Base-by-base conservation (phyloP, 495 filamentous ascomycete genomes). In the Pseudevernia furfuracea region DNA sequence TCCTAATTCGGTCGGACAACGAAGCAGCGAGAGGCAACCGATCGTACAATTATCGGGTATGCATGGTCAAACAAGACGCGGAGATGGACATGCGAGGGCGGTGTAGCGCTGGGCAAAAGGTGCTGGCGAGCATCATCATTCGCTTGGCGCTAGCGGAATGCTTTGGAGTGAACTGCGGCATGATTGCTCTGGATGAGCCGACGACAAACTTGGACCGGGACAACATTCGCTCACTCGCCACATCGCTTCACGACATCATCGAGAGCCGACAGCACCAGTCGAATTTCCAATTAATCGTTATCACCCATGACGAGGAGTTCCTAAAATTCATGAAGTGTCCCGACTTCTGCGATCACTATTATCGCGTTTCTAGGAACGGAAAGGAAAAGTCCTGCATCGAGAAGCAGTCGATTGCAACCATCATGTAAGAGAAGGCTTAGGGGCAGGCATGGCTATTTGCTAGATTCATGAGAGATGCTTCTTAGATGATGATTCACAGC, bases 1-100 rank as follows among this genome's bases (percentile, higher is more conserved):
- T 98, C 74, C 81, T 96, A 68, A 97, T 97, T 73, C 85, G 89
- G 48, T 95, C 91, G 49, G 92, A 96, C 76, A 87, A 86, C 68
- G 92, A 94, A 73, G 81, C 81, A 53, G 79, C 79, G 28, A 87
- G 84, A 60, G 87, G 85, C 62, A 94, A 91, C 69, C 85, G 89
- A 60, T 89, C 81, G 39, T 98, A 97, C 81, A 97, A 98, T 74
- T 98, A 98, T 78, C 89, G 95, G 62, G 94, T 98, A 0, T 91
- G 89, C 77, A 99, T 99, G 95, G 87, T 96, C 68, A 99, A 99
- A 78, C 86, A 91, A 71, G 90, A 92, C 69, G 87, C 88, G 5
- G 94, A 99, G 75, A 97, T 99, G 93, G 94, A 99, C 77, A 99
- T 99, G 94, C 90, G 94, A 65, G 94, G 94, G 14, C 88, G 94